Percentiles rank a stretch among this genome's conserved stretches.
phyloP scores from a whole-genome alignment of 2,329 filamentous ascomycete species.

The Nemania sp. region DNA sequence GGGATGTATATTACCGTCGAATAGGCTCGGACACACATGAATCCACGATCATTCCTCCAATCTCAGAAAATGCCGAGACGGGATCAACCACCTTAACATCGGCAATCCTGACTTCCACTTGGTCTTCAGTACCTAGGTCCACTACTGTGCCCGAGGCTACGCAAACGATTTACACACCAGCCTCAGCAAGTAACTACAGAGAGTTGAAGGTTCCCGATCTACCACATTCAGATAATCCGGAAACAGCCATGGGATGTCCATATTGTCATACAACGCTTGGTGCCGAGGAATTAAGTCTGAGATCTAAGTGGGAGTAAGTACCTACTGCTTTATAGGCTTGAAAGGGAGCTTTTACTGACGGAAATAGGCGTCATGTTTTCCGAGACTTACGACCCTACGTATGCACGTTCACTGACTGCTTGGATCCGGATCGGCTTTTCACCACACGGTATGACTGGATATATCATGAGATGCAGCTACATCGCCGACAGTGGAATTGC shows the following conservation, averaged over 20 bases:
- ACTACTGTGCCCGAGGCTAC: no score
- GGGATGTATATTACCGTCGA: constrained; percentile 3
- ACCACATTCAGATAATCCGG: neutral
- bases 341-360: neutral
- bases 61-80: neutral
- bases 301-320: constrained; percentile 17
- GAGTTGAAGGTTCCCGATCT: constrained; percentile 1
- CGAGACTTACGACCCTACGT: constrained; percentile 15
- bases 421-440: constrained; percentile 5
- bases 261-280: constrained; percentile 4
- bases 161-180: no score
- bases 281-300: neutral
- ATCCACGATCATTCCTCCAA: no score
- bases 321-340: neutral
- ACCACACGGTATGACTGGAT: constrained; percentile 14
- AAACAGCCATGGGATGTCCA: constrained; percentile 9
- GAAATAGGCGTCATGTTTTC: constrained; percentile 15
- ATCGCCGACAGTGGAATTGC: constrained; percentile 14
- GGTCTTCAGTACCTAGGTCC: no score
- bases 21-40: no score
- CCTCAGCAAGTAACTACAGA: no score
- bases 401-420: constrained; percentile 15
- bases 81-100: no score
- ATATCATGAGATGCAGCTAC: constrained; percentile 19
- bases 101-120: no score